Conservation (phyloP, 768 basidiomycete genomes). For the Panaeolus papilionaceus region DNA sequence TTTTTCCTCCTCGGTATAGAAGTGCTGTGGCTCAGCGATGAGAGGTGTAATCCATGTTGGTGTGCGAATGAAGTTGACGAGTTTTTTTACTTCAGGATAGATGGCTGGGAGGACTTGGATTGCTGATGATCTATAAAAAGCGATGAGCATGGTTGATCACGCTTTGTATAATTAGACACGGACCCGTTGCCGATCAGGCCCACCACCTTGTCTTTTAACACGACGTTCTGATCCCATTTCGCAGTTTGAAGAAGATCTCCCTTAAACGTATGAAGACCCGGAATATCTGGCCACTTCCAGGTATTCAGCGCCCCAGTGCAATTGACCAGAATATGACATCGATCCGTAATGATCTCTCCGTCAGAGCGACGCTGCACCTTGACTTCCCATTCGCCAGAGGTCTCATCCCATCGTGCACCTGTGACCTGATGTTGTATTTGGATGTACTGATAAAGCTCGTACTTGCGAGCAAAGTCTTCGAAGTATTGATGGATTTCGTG, state of each 20-base stretch:
- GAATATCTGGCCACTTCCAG: conserved; percentile 42
- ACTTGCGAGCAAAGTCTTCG: conserved; percentile 46
- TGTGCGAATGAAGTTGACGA: conserved; percentile 39
- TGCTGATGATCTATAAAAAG: conserved; percentile 34
- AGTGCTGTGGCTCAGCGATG: conserved; percentile 34
- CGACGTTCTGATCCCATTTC: conserved; percentile 47
- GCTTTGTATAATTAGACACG: not conserved
- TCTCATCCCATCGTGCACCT: conserved; percentile 48
- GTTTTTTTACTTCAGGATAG: conserved; percentile 40
- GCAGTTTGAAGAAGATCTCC: conserved; percentile 59
- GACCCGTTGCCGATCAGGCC: conserved; percentile 63
- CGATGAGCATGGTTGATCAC: too few species aligned
- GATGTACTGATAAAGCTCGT: conserved; percentile 47
- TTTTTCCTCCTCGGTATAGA: conserved; percentile 48
- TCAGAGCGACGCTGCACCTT: conserved; percentile 42
- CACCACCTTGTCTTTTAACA: conserved; percentile 51
- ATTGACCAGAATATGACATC: conserved; percentile 54
- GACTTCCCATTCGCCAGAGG: conserved; percentile 24
- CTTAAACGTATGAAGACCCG: conserved; percentile 45
- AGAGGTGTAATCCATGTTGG: conserved; percentile 40
- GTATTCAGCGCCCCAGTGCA: conserved; percentile 53
- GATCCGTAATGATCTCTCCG: conserved; percentile 36
- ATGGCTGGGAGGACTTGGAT: conserved; percentile 43
- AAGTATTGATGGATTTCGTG: conserved; percentile 52
- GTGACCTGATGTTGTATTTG: conserved; percentile 49